Conservation (phyloP, 257 asterid genomes). For the Voacanga thouarsii region DNA sequence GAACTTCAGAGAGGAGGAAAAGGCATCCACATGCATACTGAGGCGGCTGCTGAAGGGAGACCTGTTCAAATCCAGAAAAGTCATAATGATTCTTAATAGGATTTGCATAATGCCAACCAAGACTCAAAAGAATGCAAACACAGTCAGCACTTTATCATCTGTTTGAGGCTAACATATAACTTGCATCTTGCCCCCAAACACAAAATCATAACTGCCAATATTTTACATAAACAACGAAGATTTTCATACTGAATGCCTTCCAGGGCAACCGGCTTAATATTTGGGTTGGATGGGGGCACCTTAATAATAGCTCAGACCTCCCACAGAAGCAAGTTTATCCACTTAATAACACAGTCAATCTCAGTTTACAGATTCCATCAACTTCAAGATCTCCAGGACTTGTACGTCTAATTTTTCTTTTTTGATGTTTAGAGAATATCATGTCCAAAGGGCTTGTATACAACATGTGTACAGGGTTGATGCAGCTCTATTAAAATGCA, state of each 20-base stretch:
- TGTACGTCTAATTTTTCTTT: background rate
- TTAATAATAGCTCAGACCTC: background rate
- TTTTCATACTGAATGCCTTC: background rate
- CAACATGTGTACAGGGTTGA: background rate
- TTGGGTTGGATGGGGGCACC: background rate
- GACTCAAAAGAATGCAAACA: background rate
- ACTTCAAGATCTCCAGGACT: background rate
- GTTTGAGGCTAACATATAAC: background rate
- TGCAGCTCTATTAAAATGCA: background rate
- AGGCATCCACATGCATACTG: constrained; percentile 97
- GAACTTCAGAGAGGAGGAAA: constrained; percentile 89
- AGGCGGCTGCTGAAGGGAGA: constrained; percentile 90
- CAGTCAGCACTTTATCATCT: background rate
- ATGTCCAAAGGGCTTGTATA: background rate
- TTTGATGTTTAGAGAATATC: background rate
- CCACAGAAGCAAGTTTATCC: background rate
- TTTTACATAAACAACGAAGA: background rate
- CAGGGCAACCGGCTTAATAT: background rate
- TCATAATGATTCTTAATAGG: constrained; percentile 2
- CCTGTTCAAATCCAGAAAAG: constrained; percentile 37
- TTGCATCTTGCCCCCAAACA: background rate
- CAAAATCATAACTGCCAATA: background rate
- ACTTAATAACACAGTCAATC: too few species aligned
- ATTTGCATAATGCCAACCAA: background rate
- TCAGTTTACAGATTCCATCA: background rate